These are phyloP conservation scores for Paracoccidioides lutzii DNA, from an alignment of 2,329 filamentous ascomycete species.

Conservation along the genomic window DNA sequence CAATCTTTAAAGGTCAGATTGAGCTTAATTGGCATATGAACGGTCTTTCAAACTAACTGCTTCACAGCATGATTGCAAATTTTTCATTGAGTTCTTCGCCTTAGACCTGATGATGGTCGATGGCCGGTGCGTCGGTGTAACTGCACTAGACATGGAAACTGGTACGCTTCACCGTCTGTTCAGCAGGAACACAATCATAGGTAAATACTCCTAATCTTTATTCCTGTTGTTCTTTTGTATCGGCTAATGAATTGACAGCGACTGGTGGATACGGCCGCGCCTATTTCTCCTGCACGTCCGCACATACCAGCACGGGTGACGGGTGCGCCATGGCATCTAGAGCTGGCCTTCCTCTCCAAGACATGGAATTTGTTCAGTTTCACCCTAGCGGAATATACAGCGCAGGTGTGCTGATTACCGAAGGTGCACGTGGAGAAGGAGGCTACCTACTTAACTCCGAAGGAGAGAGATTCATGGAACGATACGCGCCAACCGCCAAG, in stretches of 20 bases:
- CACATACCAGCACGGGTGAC: slow-evolving; percentile 84
- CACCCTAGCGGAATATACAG: slow-evolving; percentile 91
- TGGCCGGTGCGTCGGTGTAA: slow-evolving; percentile 74
- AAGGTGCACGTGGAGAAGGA: slow-evolving; percentile 83
- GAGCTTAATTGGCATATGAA: neutral
- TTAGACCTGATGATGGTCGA: slow-evolving; percentile 86
- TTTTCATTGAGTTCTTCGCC: slow-evolving; percentile 91
- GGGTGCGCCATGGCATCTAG: slow-evolving; percentile 90
- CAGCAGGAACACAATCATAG: slow-evolving; percentile 65
- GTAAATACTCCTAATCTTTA: neutral
- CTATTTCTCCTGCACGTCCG: slow-evolving; percentile 86
- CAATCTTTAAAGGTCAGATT: slow-evolving; percentile 53
- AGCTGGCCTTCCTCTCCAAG: slow-evolving; percentile 81
- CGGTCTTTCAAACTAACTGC: slow-evolving; percentile 1
- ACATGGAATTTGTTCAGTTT: slow-evolving; percentile 91
- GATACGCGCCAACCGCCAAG: slow-evolving; percentile 83
- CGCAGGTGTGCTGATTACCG: slow-evolving; percentile 79
- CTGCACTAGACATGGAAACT: slow-evolving; percentile 87
- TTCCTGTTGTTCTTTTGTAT: neutral
- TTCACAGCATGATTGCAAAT: slow-evolving; percentile 67
- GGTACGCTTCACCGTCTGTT: slow-evolving; percentile 83
- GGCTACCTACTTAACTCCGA: slow-evolving; percentile 82
- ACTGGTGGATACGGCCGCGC: slow-evolving; percentile 84
- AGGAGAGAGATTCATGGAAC: slow-evolving; percentile 89
- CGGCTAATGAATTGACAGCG: slow-evolving; percentile 41